Evolutionary conservation across 169 alveolate genomes (phyloP), one percentile per base, ranked within the genome.

Genomic region (Babesia sp.): DNA sequence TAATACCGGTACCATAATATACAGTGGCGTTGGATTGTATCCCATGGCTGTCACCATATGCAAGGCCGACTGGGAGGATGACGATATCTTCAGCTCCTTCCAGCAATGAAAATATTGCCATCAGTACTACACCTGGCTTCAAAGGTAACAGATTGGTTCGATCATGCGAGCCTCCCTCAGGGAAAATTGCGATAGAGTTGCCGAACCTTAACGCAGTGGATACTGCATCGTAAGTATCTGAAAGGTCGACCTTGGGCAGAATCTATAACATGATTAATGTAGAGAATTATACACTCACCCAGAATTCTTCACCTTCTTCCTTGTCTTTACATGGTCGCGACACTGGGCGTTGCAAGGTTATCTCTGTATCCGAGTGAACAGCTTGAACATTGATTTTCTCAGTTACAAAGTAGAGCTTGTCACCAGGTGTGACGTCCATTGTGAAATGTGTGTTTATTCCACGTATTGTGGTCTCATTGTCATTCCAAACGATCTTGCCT

Each of bases 111-210:
- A 92, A 93, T 46, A 96, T 80, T 14, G 98, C 96, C 96, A 95
- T 95, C 37, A 95, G 71, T 20, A 94, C 95, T 56, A 96, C 98
- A 29, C 99, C 99, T 37, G 98, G 97, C 86, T 96, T 96, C 58
- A 96, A 80, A 53, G 97, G 98, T 46, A 96, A 76, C 34, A 96
- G 83, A 51, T 94, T 94, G 28, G 98, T 92, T 39, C 96, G 75
- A 87, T 96, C 99, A 83, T 96, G 99, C 4, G 98, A 95, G 20
- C 98, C 98, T 5, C 99, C 99, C 77, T 95, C 98, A 33, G 98
- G 98, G 80, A 95, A 95, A 36, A 95, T 95, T 26, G 96, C 98
- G 53, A 95, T 92, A 44, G 97, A 85, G 69, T 94, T 85, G 5
- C 96, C 97, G 71, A 89, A 85, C 37, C 84, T 90, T 86, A 96